phyloP scores from a whole-genome alignment of 768 basidiomycete species.

The Pisolithus orientalis region DNA sequence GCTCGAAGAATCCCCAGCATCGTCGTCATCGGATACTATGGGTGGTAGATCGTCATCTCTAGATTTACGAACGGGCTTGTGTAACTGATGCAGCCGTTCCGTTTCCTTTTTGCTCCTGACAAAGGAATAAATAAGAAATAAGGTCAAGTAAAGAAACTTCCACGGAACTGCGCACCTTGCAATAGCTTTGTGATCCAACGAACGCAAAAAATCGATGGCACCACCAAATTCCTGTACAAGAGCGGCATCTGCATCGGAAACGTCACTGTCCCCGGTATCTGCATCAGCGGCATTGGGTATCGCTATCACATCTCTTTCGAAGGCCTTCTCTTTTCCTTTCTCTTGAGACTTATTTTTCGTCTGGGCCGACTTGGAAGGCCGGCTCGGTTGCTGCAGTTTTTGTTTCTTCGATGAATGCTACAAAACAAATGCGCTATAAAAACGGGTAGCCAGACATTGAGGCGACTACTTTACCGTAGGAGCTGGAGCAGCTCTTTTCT shows the following conservation, averaged over 20 bases:
- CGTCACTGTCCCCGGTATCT: conserved; percentile 28
- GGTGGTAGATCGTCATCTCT: conserved; percentile 60
- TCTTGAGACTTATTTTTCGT: conserved; percentile 20
- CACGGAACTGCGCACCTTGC: conserved; percentile 48
- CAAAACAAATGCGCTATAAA: not conserved
- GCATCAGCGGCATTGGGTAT: conserved; percentile 39
- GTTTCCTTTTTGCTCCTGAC: conserved; percentile 83
- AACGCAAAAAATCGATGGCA: conserved; percentile 59
- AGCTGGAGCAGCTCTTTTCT: conserved; percentile 30
- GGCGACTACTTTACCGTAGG: conserved; percentile 19
- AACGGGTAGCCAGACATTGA: not conserved
- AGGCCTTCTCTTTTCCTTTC: conserved; percentile 47
- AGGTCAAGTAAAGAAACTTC: not conserved
- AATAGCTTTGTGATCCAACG: conserved; percentile 74
- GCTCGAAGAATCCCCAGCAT: conserved; percentile 41
- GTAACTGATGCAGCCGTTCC: conserved; percentile 57
- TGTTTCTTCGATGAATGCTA: conserved; percentile 54
- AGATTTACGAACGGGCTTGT: conserved; percentile 46
- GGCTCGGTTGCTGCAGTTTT: conserved; percentile 38
- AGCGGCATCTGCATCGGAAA: conserved; percentile 69
- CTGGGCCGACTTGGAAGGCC: conserved; percentile 10
- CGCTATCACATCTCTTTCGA: conserved; percentile 53
- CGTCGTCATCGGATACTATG: conserved; percentile 60
- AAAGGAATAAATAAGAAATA: conserved; percentile 3
- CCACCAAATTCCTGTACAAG: conserved; percentile 59